Evolutionary conservation across 2,329 filamentous ascomycete genomes (phyloP).

Genomic region (Ophidiomyces ophidiicola): DNA sequence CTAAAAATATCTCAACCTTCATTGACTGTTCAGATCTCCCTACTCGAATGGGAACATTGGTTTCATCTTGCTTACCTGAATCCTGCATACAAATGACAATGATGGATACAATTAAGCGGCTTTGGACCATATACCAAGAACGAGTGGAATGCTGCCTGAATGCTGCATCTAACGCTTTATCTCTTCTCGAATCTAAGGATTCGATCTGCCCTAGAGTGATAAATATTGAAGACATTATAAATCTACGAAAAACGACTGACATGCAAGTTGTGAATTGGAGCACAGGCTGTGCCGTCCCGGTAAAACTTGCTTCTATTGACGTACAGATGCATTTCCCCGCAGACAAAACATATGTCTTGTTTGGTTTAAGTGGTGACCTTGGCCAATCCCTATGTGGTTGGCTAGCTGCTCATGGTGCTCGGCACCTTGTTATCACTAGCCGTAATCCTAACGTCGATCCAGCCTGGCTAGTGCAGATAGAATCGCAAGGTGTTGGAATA

Average conservation of each 20-base stretch:
- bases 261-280: constrained; percentile 1
- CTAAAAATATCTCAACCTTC: constrained; percentile 4
- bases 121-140: no score
- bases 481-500: constrained; percentile 5
- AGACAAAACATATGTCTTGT: constrained; percentile 24
- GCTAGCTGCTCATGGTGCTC: constrained; percentile 24
- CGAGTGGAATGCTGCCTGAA: no score
- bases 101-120: neutral
- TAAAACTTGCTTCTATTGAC: constrained; percentile 1
- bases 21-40: constrained; percentile 2
- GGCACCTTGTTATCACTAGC: constrained; percentile 23
- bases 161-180: constrained; percentile 13
- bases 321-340: constrained; percentile 1
- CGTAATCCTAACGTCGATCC: constrained; percentile 20
- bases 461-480: constrained; percentile 14
- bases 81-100: neutral
- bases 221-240: neutral
- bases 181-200: neutral
- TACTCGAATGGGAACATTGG: neutral
- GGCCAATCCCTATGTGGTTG: constrained; percentile 23
- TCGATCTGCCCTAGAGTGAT: neutral
- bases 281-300: neutral
- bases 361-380: constrained; percentile 23
- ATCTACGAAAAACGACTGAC: neutral
- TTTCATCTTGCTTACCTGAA: neutral